phyloP scores from a whole-genome alignment of 768 basidiomycete species.

The Lentinula raphanica region DNA sequence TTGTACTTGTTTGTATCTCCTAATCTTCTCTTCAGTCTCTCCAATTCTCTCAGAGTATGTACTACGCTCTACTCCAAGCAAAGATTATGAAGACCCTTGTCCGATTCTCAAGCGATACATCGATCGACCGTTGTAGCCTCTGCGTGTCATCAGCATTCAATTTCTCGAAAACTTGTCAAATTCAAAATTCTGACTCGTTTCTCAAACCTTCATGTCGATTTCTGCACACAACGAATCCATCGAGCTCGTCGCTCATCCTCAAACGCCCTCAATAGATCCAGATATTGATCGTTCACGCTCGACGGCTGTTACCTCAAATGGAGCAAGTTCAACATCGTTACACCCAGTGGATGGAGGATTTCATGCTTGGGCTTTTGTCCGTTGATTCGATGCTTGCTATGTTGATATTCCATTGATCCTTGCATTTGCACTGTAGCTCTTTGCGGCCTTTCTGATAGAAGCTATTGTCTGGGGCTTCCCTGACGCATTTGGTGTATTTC shows the following conservation, averaged over 20 bases:
- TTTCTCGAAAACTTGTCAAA: too few species aligned
- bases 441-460: constrained; percentile 20
- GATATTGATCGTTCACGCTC: background rate
- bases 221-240: background rate
- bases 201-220: background rate
- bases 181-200: background rate
- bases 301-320: too few species aligned
- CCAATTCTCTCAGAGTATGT: too few species aligned
- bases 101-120: too few species aligned
- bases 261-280: background rate
- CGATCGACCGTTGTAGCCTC: too few species aligned
- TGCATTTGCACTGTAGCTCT: constrained; percentile 13
- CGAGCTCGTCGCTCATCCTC: background rate
- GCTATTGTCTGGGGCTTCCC: constrained; percentile 25
- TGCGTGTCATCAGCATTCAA: too few species aligned
- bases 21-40: too few species aligned
- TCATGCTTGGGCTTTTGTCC: constrained; percentile 7
- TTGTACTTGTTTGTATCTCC: too few species aligned
- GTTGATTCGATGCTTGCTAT: background rate
- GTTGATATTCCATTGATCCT: background rate
- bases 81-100: too few species aligned
- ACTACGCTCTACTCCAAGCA: too few species aligned
- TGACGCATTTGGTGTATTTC: constrained; percentile 20
- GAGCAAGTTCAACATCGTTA: background rate
- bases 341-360: constrained; percentile 11